These are phyloP conservation scores for Gamarada debralockiae DNA, from an alignment of 495 filamentous ascomycete genomes.

Conservation along the genomic window DNA sequence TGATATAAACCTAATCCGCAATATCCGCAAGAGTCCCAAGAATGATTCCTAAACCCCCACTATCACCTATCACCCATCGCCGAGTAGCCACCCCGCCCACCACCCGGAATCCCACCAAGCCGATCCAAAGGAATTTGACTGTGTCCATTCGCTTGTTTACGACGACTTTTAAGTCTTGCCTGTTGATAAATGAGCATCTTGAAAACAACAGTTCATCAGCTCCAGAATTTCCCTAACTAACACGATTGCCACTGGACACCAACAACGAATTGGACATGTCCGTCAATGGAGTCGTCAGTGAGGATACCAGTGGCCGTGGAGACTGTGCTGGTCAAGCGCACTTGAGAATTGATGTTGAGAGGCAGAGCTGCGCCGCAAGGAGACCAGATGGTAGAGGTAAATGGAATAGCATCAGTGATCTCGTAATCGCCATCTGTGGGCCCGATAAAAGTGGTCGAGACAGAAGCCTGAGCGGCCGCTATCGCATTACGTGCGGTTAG, in stretches of 20 bases:
- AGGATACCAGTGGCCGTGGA: conserved; percentile 26
- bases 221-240: conserved; percentile 1
- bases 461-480: conserved; percentile 31
- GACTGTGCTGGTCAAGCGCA: conserved; percentile 25
- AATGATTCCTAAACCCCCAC: too few species aligned
- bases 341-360: conserved; percentile 41
- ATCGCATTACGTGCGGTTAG: neutral
- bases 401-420: conserved; percentile 33
- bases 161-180: too few species aligned
- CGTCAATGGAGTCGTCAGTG: conserved; percentile 35
- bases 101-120: too few species aligned
- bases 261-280: conserved; percentile 34
- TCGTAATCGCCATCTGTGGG: conserved; percentile 34
- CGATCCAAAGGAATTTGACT: too few species aligned
- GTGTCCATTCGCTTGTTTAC: too few species aligned
- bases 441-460: conserved; percentile 31
- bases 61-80: too few species aligned
- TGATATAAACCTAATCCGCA: too few species aligned
- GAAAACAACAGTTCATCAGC: neutral
- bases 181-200: conserved; percentile 7
- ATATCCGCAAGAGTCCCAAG: too few species aligned
- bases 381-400: conserved; percentile 38
- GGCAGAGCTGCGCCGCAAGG: conserved; percentile 35
- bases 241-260: conserved; percentile 29
- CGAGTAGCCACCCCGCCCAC: too few species aligned